These are phyloP conservation scores for Fraxinus sp. DNA, from an alignment of 305 asterid genomes.

Conservation along the genomic window DNA sequence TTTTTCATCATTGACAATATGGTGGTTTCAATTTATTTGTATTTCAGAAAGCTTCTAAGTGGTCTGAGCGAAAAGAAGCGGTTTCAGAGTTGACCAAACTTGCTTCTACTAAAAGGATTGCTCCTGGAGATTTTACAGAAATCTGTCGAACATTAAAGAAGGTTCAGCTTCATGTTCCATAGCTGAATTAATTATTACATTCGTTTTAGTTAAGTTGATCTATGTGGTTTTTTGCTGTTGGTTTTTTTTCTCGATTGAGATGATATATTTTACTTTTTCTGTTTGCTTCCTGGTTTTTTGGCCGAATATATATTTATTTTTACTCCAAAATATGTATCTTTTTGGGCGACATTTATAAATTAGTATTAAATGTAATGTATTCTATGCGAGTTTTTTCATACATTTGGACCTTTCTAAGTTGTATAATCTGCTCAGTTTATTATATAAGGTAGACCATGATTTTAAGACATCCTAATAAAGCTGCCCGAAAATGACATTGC, in stretches of 20 bases:
- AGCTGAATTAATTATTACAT: background rate
- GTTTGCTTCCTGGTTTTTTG: background rate
- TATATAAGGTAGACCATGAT: background rate
- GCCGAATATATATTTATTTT: background rate
- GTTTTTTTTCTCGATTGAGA: slow-evolving; percentile 1
- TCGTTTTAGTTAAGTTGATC: background rate
- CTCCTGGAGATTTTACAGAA: slow-evolving; percentile 96
- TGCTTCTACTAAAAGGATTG: slow-evolving; percentile 90
- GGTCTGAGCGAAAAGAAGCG: slow-evolving; percentile 99
- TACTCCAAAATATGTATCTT: background rate
- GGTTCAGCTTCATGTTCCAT: slow-evolving; percentile 35
- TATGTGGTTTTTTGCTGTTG: background rate
- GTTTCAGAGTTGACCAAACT: slow-evolving; percentile 95
- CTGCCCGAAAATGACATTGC: background rate
- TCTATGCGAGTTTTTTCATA: background rate
- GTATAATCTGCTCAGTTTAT: background rate
- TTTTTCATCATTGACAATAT: background rate
- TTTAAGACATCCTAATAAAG: background rate
- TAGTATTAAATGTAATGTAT: background rate
- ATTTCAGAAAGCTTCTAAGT: slow-evolving; percentile 90
- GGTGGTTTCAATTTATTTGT: slow-evolving; percentile 25
- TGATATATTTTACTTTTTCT: background rate
- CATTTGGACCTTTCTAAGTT: background rate
- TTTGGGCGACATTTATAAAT: background rate
- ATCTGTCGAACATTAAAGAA: slow-evolving; percentile 91